Conservation (phyloP, 1,139 yeast genomes). For the Meyerozyma guilliermondii region DNA sequence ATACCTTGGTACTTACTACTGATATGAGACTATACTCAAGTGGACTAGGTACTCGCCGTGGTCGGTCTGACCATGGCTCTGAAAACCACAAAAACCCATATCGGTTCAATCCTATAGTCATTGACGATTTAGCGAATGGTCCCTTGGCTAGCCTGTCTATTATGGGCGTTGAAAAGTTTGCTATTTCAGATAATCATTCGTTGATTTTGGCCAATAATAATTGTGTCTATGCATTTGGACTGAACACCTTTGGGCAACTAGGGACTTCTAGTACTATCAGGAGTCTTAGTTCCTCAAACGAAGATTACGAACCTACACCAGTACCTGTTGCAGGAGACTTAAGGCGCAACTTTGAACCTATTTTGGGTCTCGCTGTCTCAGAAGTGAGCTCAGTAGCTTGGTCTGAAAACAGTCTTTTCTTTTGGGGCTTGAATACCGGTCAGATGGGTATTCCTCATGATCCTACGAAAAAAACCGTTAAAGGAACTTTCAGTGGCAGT, state of each 20-base stretch:
- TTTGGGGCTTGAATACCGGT: slow-evolving; percentile 86
- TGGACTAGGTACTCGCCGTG: slow-evolving; percentile 63
- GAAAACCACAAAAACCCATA: slow-evolving; percentile 29
- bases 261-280: slow-evolving; percentile 35
- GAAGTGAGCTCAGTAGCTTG: slow-evolving; percentile 67
- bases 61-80: slow-evolving; percentile 61
- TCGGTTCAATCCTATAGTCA: slow-evolving; percentile 31
- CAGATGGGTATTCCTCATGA: slow-evolving; percentile 62
- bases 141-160: slow-evolving; percentile 8
- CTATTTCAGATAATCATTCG: slow-evolving; percentile 65
- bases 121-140: slow-evolving; percentile 10
- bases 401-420: slow-evolving; percentile 44
- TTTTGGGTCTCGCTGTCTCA: slow-evolving; percentile 58
- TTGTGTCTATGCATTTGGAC: slow-evolving; percentile 73
- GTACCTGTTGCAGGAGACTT: slow-evolving; percentile 43
- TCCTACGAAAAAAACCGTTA: slow-evolving; percentile 17
- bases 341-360: slow-evolving; percentile 17
- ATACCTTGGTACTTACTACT: slow-evolving; percentile 55
- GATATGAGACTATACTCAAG: slow-evolving; percentile 52
- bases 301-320: slow-evolving; percentile 44
- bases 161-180: slow-evolving; percentile 18
- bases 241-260: slow-evolving; percentile 59
- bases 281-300: slow-evolving; percentile 15
- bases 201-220: slow-evolving; percentile 47
- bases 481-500: slow-evolving; percentile 28